Conservation (phyloP, 1,284 basidiomycete genomes). For the Leccinum pseudoinsigne region DNA sequence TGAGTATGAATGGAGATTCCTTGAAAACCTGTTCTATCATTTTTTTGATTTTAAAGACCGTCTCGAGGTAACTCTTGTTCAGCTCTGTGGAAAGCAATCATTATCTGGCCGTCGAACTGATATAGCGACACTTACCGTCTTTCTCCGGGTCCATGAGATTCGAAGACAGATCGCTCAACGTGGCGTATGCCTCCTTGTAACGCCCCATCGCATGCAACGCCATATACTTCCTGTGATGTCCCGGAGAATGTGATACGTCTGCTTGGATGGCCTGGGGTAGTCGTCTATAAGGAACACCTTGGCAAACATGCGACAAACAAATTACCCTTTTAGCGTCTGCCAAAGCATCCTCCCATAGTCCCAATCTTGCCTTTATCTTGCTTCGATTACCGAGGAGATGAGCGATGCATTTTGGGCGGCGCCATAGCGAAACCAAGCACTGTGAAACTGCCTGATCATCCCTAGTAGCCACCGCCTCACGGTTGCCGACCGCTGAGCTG, state of each 20-base stretch:
- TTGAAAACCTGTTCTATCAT: constrained; percentile 2
- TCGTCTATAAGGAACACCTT: neutral
- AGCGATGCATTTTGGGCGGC: too few relatives aligned
- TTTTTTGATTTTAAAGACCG: neutral
- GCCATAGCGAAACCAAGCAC: too few relatives aligned
- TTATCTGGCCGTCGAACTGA: neutral
- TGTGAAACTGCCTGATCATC: too few relatives aligned
- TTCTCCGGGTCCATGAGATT: neutral
- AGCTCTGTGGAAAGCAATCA: constrained; percentile 9
- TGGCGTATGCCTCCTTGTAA: neutral
- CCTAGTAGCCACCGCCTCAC: too few relatives aligned
- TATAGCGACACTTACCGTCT: constrained; percentile 1
- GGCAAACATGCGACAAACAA: neutral
- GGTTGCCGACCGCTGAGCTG: too few relatives aligned
- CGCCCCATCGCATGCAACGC: neutral
- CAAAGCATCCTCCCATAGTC: too few relatives aligned
- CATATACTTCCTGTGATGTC: constrained; percentile 6
- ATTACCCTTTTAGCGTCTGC: neutral
- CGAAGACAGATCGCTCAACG: neutral
- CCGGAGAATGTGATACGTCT: constrained; percentile 4
- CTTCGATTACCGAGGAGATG: too few relatives aligned
- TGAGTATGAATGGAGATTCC: constrained; percentile 6
- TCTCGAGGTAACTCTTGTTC: neutral
- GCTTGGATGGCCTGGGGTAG: constrained; percentile 9
- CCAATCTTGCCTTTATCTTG: too few relatives aligned